Base-by-base conservation (phyloP, 345 rosid species). In the Populus nigra region DNA sequence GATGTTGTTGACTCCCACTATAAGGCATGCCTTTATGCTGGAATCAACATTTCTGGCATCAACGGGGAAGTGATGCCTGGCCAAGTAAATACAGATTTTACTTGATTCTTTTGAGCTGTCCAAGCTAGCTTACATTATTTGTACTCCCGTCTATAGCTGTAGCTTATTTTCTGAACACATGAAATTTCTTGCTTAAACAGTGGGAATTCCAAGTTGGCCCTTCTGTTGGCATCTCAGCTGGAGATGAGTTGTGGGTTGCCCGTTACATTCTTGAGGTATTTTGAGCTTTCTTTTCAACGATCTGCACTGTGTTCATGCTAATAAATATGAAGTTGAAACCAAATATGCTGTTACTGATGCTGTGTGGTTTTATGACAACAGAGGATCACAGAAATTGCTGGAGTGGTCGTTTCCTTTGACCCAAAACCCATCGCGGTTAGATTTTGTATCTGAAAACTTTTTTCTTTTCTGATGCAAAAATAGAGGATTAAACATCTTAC, bases 201-300 rank as follows among this genome's bases (percentile, higher is more conserved):
- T 79, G 82, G 82, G 82, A 79, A 57, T 79, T 74, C 53, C 82
- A 79, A 79, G 78, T 79, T 8, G 82, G 82, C 39, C 82, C 82
- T n/a, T 3, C 75, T 5, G 71, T 69, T 59, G 82, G 82, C 5
- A 79, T 79, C 53, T 61, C 78, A 8, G 74, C 82, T 69, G 82
- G 74, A 5, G 82, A 79, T 79, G 59, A 79, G 35, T 27, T 79
- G 65, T 79, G 82, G 82, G 65, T 79, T 61, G 75, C 82, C 20
- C 68, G 82, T 0, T 79, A 79, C 70, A 79, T 79, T 63, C 75
- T 79, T 5, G 78, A 79, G 82, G 82, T 79, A 75, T 2, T 22
- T 38, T 4, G 17, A 10, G 18, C 20, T 70, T 59, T 36, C 18
- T 23, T 59, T 39, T 33, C 3, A 11, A 18, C 27, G 20, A 31